Evolutionary conservation across 2,329 filamentous ascomycete genomes (phyloP), one percentile per base, ranked within the genome.

Genomic region (Daldinia eschscholtzii): DNA sequence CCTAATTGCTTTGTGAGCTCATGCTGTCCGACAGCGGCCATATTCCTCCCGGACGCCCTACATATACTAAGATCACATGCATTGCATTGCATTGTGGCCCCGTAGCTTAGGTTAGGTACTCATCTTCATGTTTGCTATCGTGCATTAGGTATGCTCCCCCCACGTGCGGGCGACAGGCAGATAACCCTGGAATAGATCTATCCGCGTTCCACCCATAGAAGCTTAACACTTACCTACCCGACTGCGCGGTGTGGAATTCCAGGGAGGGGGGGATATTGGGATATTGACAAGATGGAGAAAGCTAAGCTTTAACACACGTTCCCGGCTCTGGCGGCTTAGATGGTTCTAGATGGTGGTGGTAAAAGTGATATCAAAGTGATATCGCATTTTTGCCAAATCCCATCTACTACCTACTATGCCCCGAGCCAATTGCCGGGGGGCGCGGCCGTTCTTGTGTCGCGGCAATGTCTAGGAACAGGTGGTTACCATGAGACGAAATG

Each of bases 401-500:
- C 10, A 41, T 35, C 33, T 9, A 52, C 35, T 9, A 52, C 37
- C 30, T 30, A 50, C 26, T 23, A 23, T 23, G 20, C 26, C 26
- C 33, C 18, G 26, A 42, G 23, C 44, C 20, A 68, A 68, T 61
- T 63, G 67, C 66, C 66, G 63, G 48, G 46, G 20, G 37, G 23
- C 30, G 26, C 64, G 39, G 30, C 48, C 63, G 57, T 63, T 62
- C 41, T 67, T 67, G 69, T 69, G 57, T 42, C 39, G 48, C 60
- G 42, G 57, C 15, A 63, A 64, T 69, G 70, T 70, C 64, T 71
- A 63, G 59, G 58, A 65, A 64, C 56, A 41, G 63, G 44, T 65
- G 61, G 64, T 57, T 46, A 70, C 67, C 58, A 70, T 71, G 48
- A 57, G 70, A 71, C 61, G 64, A 50, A 67, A 70, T 70, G 64